Evolutionary conservation across 2,329 filamentous ascomycete species (phyloP).

Genomic region (Pseudogymnoascus sp.): DNA sequence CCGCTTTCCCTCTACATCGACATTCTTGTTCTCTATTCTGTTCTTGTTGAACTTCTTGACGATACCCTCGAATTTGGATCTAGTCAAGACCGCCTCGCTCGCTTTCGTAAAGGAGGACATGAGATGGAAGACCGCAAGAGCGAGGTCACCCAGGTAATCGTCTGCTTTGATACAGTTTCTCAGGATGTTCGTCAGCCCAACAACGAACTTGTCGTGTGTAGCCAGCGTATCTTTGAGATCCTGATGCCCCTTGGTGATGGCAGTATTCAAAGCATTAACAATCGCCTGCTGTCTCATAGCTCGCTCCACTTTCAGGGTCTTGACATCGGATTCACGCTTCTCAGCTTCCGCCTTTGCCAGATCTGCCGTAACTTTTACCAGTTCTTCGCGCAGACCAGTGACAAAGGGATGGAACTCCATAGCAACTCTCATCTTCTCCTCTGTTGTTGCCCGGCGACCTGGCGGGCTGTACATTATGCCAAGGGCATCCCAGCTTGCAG

Average conservation of each 20-base stretch:
- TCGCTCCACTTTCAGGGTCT: conserved; percentile 34
- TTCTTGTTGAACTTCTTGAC: conserved; percentile 48
- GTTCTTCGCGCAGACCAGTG: conserved; percentile 21
- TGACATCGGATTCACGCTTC: conserved; percentile 22
- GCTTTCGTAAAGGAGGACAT: conserved; percentile 54
- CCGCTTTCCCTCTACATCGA: conserved; percentile 54
- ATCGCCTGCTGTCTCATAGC: conserved; percentile 41
- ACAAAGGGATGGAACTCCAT: conserved; percentile 26
- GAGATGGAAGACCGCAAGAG: conserved; percentile 49
- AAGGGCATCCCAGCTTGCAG: conserved; percentile 45
- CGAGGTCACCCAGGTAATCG: conserved; percentile 44
- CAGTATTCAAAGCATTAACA: conserved; percentile 43
- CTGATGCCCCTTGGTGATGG: conserved; percentile 45
- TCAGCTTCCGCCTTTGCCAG: conserved; percentile 20
- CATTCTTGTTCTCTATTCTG: conserved; percentile 36
- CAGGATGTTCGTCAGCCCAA: conserved; percentile 45
- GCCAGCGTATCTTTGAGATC: conserved; percentile 50
- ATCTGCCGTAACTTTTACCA: conserved; percentile 21
- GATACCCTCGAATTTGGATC: conserved; percentile 57
- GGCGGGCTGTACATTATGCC: conserved; percentile 41
- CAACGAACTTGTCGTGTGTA: conserved; percentile 47
- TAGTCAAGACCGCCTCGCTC: conserved; percentile 49
- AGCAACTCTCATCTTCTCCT: conserved; percentile 24
- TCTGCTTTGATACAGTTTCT: conserved; percentile 44
- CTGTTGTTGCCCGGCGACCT: conserved; percentile 21